Conservation (phyloP, 2,329 filamentous ascomycete species). For the Colletotrichum liaoningense region DNA sequence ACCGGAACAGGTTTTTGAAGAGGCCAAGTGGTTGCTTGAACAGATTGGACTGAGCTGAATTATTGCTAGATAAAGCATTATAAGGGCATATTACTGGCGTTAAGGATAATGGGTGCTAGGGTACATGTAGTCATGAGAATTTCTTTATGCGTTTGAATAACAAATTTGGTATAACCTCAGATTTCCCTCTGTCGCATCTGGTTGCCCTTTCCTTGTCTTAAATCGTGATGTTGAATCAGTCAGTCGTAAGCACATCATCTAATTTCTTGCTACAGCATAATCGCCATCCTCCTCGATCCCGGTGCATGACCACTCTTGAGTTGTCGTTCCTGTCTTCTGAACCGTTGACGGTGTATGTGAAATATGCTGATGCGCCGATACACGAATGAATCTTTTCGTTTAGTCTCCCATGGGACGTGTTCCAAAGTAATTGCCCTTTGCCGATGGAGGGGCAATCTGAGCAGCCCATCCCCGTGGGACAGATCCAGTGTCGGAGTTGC, state of each 20-base stretch:
- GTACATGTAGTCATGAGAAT: not conserved
- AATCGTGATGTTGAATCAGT: not conserved
- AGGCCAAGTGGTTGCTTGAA: conserved; percentile 38
- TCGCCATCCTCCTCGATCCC: not conserved
- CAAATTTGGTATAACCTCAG: not conserved
- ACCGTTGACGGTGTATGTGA: not conserved
- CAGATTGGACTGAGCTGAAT: conserved; percentile 10
- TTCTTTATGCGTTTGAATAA: not conserved
- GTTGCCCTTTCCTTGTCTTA: not conserved
- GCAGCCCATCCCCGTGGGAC: not conserved
- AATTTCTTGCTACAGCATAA: not conserved
- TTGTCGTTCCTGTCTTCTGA: not conserved
- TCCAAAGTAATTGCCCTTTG: not conserved
- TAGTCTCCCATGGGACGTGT: not conserved
- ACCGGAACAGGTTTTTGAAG: conserved; percentile 31
- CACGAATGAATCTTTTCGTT: not conserved
- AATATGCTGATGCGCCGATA: not conserved
- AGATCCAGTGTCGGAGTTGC: conserved; percentile 5
- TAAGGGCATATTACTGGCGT: conserved; percentile 4
- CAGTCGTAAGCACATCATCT: not conserved
- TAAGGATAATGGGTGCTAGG: not conserved
- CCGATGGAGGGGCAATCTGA: not conserved
- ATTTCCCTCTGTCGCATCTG: not conserved
- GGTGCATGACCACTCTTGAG: conserved; percentile 7
- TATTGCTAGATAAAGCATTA: not conserved